Conservation (phyloP, 1,139 yeast genomes). For the Saccharomyces hybrid region DNA sequence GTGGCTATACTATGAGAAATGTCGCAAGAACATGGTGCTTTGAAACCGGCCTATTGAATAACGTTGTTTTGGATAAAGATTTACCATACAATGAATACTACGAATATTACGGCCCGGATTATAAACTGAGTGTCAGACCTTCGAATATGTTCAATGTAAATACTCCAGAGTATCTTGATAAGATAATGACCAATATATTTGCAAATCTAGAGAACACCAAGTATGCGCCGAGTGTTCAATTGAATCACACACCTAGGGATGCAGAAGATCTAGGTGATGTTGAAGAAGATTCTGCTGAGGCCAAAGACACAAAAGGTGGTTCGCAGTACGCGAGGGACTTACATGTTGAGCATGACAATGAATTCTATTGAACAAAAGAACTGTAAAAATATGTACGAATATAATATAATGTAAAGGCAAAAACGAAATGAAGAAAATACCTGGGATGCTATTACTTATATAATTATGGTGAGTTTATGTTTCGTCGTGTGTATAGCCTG, state of each 20-base stretch:
- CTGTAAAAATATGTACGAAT: not conserved
- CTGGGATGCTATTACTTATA: not conserved
- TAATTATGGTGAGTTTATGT: not conserved
- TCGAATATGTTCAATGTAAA: conserved; percentile 96
- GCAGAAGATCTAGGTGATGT: conserved; percentile 77
- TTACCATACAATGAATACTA: conserved; percentile 93
- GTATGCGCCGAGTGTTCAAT: conserved; percentile 93
- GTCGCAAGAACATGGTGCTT: conserved; percentile 95
- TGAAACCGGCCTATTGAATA: conserved; percentile 83
- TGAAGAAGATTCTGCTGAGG: conserved; percentile 64
- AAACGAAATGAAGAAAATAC: not conserved
- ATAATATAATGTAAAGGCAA: not conserved
- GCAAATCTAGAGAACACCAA: conserved; percentile 78
- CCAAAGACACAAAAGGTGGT: conserved; percentile 87
- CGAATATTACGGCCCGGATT: conserved; percentile 96
- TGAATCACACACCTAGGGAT: conserved; percentile 84
- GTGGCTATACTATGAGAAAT: conserved; percentile 96
- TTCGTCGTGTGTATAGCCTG: not conserved
- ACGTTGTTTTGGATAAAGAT: conserved; percentile 69
- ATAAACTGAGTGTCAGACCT: conserved; percentile 85
- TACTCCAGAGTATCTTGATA: conserved; percentile 84
- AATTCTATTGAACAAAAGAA: conserved; percentile 40
- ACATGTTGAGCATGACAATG: conserved; percentile 56
- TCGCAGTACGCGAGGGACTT: conserved; percentile 78
- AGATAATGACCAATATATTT: conserved; percentile 69